Evolutionary conservation across 345 rosid species (phyloP), one percentile per base, ranked within the genome.

Genomic region (Schrenkiella parvula): DNA sequence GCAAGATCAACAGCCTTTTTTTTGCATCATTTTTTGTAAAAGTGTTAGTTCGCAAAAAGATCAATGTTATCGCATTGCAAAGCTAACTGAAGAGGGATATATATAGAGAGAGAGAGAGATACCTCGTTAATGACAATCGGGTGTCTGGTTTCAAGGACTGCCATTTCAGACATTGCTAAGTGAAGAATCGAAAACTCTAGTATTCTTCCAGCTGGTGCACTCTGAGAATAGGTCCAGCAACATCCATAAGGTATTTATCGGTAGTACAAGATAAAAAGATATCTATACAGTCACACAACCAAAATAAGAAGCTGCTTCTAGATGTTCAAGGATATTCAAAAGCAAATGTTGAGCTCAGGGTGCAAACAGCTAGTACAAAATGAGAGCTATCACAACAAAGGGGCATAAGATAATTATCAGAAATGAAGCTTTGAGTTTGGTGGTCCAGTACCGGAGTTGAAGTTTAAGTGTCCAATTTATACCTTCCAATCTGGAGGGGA

Each of bases 81-180:
- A 64, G 21, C 37, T 29, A 26, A 37, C 31, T 3, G 65, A 26
- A 77, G 19, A 50, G 18, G 28, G 37, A 59, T 26, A 44, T 4
- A 46, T 2, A 4, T 11, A 37, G 31, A 5, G 22, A 19, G n/a
- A 17, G 31, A 42, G 56, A 68, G 34, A 43, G 22, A 9, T 57
- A 85, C 98, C 97, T 95, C 99, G 54, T 95, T 95, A 15, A 91
- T 95, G 71, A 95, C 99, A 52, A 95, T 95, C 48, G 82, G 99
- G 80, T 88, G 97, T 46, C 87, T 82, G 23, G 97, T 93, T 70
- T 86, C 96, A 37, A 93, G 78, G 80, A 88, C 88, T 18, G 87
- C 64, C 44, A 91, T 85, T 83, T 93, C 99, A 10, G 99, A 91
- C 97, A 91, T 95, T 25, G 97, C 96, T 74, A 95, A 64, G 71